Percentiles rank a stretch among this genome's conserved stretches.
phyloP scores from a whole-genome alignment of 2,329 filamentous ascomycete species.

The Verticillium klebahnii region DNA sequence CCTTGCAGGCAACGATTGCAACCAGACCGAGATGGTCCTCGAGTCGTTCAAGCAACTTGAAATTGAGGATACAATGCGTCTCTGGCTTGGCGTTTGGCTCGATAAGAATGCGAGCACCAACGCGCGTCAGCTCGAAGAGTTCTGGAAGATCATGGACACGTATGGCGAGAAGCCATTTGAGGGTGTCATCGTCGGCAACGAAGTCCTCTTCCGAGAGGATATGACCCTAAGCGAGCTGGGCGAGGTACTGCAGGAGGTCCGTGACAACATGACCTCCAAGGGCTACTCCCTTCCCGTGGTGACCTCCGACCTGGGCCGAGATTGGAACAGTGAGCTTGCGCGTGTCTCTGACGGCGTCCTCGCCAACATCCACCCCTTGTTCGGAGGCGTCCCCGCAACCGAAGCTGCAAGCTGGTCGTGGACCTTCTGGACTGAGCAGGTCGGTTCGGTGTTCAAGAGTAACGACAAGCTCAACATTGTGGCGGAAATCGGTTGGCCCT shows the following conservation, averaged over 20 bases:
- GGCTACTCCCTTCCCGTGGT: conserved; percentile 66
- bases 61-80: conserved; percentile 68
- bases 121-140: conserved; percentile 71
- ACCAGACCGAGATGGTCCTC: conserved; percentile 91
- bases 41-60: conserved; percentile 73
- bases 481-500: conserved; percentile 89
- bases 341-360: conserved; percentile 78
- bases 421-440: conserved; percentile 71
- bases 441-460: conserved; percentile 59
- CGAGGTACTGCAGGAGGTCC: conserved; percentile 61
- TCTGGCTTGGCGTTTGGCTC: conserved; percentile 95
- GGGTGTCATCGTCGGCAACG: conserved; percentile 77
- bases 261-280: conserved; percentile 64
- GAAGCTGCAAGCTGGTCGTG: conserved; percentile 76
- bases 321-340: conserved; percentile 72
- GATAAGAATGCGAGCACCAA: conserved; percentile 82
- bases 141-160: conserved; percentile 76
- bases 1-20: conserved; percentile 68
- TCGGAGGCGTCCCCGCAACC: conserved; percentile 68
- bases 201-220: conserved; percentile 72
- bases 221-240: conserved; percentile 63
- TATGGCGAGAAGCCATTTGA: conserved; percentile 68
- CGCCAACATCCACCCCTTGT: conserved; percentile 97
- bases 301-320: conserved; percentile 83
- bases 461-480: conserved; percentile 70